Evolutionary conservation across 805 yeast species (phyloP).

Genomic region (Teunomyces pallodes): DNA sequence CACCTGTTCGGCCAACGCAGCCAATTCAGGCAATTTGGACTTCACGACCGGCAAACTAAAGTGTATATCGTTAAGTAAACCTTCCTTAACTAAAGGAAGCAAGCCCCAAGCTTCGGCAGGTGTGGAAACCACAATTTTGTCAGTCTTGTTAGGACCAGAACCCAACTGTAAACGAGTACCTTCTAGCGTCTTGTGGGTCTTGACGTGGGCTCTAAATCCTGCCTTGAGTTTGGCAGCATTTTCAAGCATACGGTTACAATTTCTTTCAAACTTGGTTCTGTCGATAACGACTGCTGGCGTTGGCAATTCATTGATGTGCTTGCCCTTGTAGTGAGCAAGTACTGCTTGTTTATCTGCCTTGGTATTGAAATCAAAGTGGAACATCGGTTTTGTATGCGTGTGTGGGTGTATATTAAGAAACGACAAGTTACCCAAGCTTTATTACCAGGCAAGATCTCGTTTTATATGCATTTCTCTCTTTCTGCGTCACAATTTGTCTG

Average conservation of each 20-base stretch:
- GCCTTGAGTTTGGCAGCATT: conserved; percentile 39
- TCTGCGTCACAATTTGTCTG: too few species aligned
- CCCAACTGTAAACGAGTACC: conserved; percentile 58
- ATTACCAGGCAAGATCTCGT: too few species aligned
- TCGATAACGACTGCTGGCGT: conserved; percentile 61
- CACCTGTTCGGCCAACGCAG: conserved; percentile 39
- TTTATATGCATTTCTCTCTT: too few species aligned
- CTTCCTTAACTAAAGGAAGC: conserved; percentile 36
- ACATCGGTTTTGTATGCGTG: background rate
- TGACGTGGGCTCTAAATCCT: conserved; percentile 67
- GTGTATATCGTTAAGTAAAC: conserved; percentile 31
- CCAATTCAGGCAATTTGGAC: conserved; percentile 49
- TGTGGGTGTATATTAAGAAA: too few species aligned
- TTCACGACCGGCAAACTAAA: conserved; percentile 46
- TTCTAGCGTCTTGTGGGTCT: conserved; percentile 69
- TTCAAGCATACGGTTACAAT: conserved; percentile 50
- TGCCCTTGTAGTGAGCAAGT: conserved; percentile 36
- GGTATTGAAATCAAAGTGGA: conserved; percentile 11
- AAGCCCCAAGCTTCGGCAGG: conserved; percentile 62
- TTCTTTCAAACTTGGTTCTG: conserved; percentile 34
- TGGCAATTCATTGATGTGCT: conserved; percentile 44
- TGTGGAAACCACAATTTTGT: conserved; percentile 65
- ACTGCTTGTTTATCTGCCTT: conserved; percentile 21
- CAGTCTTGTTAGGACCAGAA: conserved; percentile 34
- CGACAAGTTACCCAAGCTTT: too few species aligned